Base-by-base conservation (phyloP, 2,329 filamentous ascomycete species). In the Claviceps pazoutovae region DNA sequence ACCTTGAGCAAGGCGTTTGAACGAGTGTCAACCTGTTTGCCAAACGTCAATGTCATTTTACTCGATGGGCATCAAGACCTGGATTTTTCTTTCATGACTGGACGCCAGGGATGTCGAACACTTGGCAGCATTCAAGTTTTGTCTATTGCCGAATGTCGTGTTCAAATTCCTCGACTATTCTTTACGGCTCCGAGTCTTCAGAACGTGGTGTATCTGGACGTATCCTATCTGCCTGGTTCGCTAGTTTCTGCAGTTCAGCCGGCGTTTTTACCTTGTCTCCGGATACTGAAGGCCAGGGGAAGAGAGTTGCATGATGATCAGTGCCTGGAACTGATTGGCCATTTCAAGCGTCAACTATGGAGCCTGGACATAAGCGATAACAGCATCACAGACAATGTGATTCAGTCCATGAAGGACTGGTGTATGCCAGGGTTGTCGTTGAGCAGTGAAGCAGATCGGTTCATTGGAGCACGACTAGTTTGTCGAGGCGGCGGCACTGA, bases 311-410 rank as follows among this genome's bases (percentile, higher is more conserved):
- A 73, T 21, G 69, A 76, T 52, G 51, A 52, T 1, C 56, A 54
- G 2, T 52, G 66, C 3, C 61, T 65, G 2, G 62, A 68, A 2
- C 51, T 63, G 0, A 42, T 55, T 43, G 60, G 3, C 55, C 71
- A 42, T 57, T 75, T 59, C 56, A 59, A 53, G 55, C 60, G 5
- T 11, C 71, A 67, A 30, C 61, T 82, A 11, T 82, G 79, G 78
- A 79, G 78, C 56, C 59, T 82, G 4, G 78, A 83, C 55, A 48
- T 82, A 0, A 66, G 69, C 39, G 50, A 69, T 5, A 83, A 83
- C 56, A 68, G 66, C 11, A 59, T 83, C 9, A 73, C 71, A 0
- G 78, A 82, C 57, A 57, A 39, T 2, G 57, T 65, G 3, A 57
- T 79, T 11, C 59, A 66, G 7, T 45, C 34, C 3, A 43, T 68